phyloP scores from a whole-genome alignment of 2,329 filamentous ascomycete species.

The Leptographium procerum region DNA sequence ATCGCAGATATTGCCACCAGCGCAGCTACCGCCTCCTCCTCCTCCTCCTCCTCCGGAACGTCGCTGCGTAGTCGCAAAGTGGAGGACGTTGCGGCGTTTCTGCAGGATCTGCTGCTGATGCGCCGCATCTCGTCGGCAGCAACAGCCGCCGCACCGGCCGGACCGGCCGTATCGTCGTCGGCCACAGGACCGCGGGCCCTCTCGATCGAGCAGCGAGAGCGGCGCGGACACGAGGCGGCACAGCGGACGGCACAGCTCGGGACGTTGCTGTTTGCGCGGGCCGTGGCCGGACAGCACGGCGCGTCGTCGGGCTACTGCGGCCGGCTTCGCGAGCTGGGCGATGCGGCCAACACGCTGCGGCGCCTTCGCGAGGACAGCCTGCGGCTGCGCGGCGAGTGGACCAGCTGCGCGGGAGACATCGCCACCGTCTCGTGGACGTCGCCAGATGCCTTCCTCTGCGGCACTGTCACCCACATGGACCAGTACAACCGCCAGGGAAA shows the following conservation, averaged over 20 bases:
- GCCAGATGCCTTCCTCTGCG: conserved; percentile 43
- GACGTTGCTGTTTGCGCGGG: conserved; percentile 35
- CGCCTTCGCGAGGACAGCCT: conserved; percentile 40
- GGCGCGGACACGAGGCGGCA: conserved; percentile 13
- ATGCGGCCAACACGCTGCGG: conserved; percentile 34
- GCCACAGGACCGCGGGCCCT: conserved; percentile 16
- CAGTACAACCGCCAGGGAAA: conserved; percentile 58
- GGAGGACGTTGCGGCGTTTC: conserved; percentile 24
- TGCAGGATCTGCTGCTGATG: conserved; percentile 21
- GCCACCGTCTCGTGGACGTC: conserved; percentile 47
- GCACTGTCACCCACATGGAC: conserved; percentile 52
- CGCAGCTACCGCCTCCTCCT: no score
- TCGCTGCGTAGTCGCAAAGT: conserved; percentile 15
- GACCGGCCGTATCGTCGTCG: no score
- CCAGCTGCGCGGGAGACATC: conserved; percentile 51
- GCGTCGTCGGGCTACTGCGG: not conserved
- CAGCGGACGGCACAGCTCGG: conserved; percentile 22
- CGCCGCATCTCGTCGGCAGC: conserved; percentile 7
- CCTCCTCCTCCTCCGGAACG: not conserved
- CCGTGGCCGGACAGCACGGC: conserved; percentile 31
- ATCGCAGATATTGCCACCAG: not conserved
- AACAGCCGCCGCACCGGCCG: no score
- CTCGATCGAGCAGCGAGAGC: conserved; percentile 13
- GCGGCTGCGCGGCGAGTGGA: conserved; percentile 41
- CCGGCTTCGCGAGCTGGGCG: conserved; percentile 23